Percentiles rank a stretch among this genome's conserved stretches.
phyloP scores from a whole-genome alignment of 768 basidiomycete genomes.

The Panaeolus cyanescens region DNA sequence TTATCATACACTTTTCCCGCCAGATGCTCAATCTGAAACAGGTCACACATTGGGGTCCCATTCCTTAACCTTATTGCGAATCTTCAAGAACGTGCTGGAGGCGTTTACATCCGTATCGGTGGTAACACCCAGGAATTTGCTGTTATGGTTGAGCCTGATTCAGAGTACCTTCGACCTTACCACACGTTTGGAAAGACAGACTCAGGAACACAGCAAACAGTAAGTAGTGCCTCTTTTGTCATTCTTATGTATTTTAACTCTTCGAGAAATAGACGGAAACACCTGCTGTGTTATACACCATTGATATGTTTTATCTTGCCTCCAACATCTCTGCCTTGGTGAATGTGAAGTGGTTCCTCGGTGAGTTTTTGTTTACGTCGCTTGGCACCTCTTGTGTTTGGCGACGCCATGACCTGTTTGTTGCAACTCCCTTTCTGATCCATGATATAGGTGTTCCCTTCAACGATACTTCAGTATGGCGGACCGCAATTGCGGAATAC shows the following conservation, averaged over 20 bases:
- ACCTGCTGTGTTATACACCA: constrained; percentile 63
- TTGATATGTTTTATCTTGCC: constrained; percentile 69
- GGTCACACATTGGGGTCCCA: constrained; percentile 53
- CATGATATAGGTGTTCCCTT: constrained; percentile 51
- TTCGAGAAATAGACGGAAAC: constrained; percentile 53
- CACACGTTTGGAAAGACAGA: constrained; percentile 28
- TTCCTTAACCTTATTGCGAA: constrained; percentile 80
- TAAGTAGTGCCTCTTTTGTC: constrained; percentile 7
- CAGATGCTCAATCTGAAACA: constrained; percentile 21
- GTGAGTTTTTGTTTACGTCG: neutral
- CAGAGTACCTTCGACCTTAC: constrained; percentile 38
- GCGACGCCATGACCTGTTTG: neutral
- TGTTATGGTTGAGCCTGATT: constrained; percentile 41
- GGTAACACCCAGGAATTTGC: constrained; percentile 81
- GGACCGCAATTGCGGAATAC: constrained; percentile 54
- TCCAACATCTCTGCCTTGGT: constrained; percentile 58
- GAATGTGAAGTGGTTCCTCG: constrained; percentile 65
- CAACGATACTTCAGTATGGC: constrained; percentile 59
- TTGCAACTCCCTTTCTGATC: neutral
- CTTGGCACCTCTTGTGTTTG: neutral
- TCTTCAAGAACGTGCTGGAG: constrained; percentile 60
- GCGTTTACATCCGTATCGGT: constrained; percentile 66
- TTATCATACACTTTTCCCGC: constrained; percentile 10
- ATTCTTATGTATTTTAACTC: neutral
- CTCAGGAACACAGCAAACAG: constrained; percentile 21